Evolutionary conservation across 495 filamentous ascomycete genomes (phyloP).

Genomic region (Trichoderma asperelloides): DNA sequence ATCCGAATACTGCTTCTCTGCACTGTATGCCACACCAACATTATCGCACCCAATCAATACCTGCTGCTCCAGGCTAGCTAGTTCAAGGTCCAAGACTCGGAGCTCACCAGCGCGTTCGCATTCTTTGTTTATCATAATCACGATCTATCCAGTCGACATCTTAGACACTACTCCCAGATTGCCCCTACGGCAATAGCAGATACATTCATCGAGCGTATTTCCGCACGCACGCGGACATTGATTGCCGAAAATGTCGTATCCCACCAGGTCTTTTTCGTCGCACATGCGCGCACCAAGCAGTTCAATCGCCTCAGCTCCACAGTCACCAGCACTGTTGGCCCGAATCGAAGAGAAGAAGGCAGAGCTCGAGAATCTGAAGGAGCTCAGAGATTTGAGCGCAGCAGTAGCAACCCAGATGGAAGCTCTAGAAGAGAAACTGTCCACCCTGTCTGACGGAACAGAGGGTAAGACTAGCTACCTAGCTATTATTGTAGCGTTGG

Average conservation of each 20-base stretch:
- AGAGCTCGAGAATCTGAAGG: conserved; percentile 80
- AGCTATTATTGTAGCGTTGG: neutral
- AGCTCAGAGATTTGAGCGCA: conserved; percentile 80
- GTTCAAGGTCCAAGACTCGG: too few relatives aligned
- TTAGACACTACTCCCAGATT: too few relatives aligned
- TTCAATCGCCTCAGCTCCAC: conserved; percentile 42
- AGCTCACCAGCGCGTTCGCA: too few relatives aligned
- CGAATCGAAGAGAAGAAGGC: conserved; percentile 90
- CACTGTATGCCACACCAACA: too few relatives aligned
- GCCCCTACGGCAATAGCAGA: neutral
- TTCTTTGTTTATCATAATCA: too few relatives aligned
- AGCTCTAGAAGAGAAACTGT: conserved; percentile 75
- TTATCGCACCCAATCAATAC: too few relatives aligned
- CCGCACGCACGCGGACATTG: neutral
- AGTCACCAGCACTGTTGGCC: conserved; percentile 72
- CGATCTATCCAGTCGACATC: too few relatives aligned
- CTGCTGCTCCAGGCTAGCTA: too few relatives aligned
- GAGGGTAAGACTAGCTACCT: conserved; percentile 53
- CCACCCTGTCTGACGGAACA: conserved; percentile 82
- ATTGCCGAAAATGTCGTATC: conserved; percentile 24
- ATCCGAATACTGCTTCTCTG: too few relatives aligned
- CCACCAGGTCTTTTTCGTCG: conserved; percentile 48
- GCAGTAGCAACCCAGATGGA: conserved; percentile 87
- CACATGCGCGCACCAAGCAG: conserved; percentile 53
- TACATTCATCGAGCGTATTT: neutral